Evolutionary conservation across 164 flowering plant species (phyloP).

Genomic region (Saururus chinensis): DNA sequence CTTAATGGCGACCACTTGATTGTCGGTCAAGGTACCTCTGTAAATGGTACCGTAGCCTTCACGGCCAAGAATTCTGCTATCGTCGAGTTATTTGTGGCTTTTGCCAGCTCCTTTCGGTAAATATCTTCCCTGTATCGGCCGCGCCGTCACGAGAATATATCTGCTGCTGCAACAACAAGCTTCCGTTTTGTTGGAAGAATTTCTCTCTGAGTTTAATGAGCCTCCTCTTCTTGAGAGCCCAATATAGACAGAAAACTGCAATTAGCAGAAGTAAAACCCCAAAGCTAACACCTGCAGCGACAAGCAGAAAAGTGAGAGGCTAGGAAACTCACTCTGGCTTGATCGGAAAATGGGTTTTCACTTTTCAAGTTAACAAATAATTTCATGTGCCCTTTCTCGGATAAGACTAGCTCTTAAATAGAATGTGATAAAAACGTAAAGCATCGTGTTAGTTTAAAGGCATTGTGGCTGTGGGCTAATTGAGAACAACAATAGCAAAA

Average conservation of each 20-base stretch:
- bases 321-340: too few relatives aligned
- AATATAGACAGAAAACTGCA: not conserved
- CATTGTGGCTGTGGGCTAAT: too few relatives aligned
- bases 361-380: too few relatives aligned
- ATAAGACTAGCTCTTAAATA: too few relatives aligned
- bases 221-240: not conserved
- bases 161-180: not conserved
- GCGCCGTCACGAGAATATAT: not conserved
- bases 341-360: too few relatives aligned
- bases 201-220: not conserved
- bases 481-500: too few relatives aligned
- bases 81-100: too few relatives aligned
- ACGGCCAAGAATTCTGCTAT: not conserved
- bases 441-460: too few relatives aligned
- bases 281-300: not conserved
- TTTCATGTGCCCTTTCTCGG: too few relatives aligned
- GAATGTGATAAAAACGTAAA: too few relatives aligned
- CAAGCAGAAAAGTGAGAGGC: too few relatives aligned
- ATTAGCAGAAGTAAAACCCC: not conserved
- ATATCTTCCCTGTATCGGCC: not conserved
- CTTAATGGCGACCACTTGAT: slow-evolving; percentile 2
- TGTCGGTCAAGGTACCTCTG: not conserved
- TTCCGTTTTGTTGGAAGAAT: not conserved
- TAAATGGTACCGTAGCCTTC: slow-evolving; percentile 4
- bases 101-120: not conserved